Evolutionary conservation across 495 filamentous ascomycete genomes (phyloP).

Genomic region (Tuber magnatum): DNA sequence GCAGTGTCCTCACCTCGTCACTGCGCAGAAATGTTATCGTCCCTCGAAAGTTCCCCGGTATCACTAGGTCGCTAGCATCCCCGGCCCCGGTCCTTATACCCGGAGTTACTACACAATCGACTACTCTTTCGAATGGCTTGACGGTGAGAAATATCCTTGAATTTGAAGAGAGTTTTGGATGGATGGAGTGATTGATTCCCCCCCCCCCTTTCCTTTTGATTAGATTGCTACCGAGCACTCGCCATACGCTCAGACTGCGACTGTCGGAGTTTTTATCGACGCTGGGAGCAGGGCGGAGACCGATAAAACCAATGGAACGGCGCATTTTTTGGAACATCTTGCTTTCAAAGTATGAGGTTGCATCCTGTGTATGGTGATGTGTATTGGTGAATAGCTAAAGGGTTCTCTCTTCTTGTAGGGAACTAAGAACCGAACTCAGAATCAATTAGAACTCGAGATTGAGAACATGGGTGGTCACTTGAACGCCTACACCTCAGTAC

Average conservation of each 20-base stretch:
- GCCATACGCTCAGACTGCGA: constrained; percentile 96
- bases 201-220: background rate
- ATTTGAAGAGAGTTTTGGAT: constrained; percentile 3
- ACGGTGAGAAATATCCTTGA: constrained; percentile 58
- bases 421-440: constrained; percentile 83
- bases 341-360: constrained; percentile 79
- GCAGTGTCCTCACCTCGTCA: constrained; percentile 25
- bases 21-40: constrained; percentile 34
- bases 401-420: constrained; percentile 52
- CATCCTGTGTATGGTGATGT: background rate
- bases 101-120: constrained; percentile 76
- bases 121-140: constrained; percentile 92
- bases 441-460: constrained; percentile 97
- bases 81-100: constrained; percentile 22
- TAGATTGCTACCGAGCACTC: constrained; percentile 98
- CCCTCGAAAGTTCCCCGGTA: constrained; percentile 27
- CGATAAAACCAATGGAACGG: constrained; percentile 95
- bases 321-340: constrained; percentile 98
- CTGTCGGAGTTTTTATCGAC: constrained; percentile 98
- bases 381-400: constrained; percentile 6
- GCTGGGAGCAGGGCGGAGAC: constrained; percentile 97
- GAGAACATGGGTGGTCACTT: constrained; percentile 99
- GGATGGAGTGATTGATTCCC: constrained; percentile 5
- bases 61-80: constrained; percentile 39
- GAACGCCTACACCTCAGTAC: constrained; percentile 98